Evolutionary conservation across 2,329 filamentous ascomycete genomes (phyloP), one percentile per base, ranked within the genome.

Genomic region (Pseudopithomyces maydicus): DNA sequence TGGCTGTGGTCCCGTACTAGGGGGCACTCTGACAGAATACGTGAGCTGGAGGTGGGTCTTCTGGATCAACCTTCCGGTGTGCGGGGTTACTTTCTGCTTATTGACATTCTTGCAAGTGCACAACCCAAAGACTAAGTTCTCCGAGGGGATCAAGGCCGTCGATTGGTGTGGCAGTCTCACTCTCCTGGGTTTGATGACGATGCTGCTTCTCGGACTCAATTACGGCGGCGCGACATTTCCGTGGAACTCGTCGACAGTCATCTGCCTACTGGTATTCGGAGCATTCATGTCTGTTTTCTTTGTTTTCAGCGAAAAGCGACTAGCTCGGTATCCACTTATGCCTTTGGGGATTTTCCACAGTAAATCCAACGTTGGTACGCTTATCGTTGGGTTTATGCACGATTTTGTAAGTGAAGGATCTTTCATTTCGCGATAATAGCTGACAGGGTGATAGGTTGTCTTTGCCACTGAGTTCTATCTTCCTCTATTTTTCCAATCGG

Each of bases 401-500:
- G 74, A 51, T 35, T 78, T 78, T 61, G 77, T 73, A 62, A 35
- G 69, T 60, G 38, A 15, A 17, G 15, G 8, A 10, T 5, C 6
- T 11, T 29, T 48, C 6, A 2, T 10, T 10, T 19, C 11, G 5
- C 10, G 41, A 5, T 12, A 6, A 19, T 44, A 22, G 26, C 19
- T 23, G 19, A 44, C 19, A 14, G n/a, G 15, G 11, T 38, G 11
- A n/a, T 35, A 85, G 70, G 81, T 84, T 38, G 88, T 87, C 67
- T 86, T 88, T 46, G 85, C 81, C 0, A 79, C 80, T 1, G 82
- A 84, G 43, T 91, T 89, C 72, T 91, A 88, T 64, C 76, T 91
- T 3, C 89, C 89, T 0, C 79, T 90, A 0, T 91, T 88, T 72
- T 89, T 90, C 55, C 89, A 91, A 70, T 81, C 85, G 5, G 87